Evolutionary conservation across 306 rosid species (phyloP).

Genomic region (Trifolium dubium): DNA sequence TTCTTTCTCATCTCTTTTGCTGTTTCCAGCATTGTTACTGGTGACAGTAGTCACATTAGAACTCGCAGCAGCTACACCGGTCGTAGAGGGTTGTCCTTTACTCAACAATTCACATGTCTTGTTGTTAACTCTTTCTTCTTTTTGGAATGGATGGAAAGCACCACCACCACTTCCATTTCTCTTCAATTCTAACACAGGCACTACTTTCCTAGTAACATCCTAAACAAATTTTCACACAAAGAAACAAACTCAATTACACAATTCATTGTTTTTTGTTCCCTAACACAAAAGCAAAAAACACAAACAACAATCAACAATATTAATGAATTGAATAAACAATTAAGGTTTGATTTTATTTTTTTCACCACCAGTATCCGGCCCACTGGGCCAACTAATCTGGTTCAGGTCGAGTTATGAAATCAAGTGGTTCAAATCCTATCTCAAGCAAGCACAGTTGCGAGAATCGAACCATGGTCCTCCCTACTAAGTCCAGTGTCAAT

Average conservation of each 20-base stretch:
- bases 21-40: slow-evolving; percentile 46
- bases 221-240: slow-evolving; percentile 40
- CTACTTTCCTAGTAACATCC: slow-evolving; percentile 61
- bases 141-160: slow-evolving; percentile 88
- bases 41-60: slow-evolving; percentile 33
- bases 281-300: slow-evolving; percentile 14
- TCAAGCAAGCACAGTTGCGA: too few species aligned
- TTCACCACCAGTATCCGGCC: too few species aligned
- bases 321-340: not conserved
- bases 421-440: too few species aligned
- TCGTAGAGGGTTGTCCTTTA: slow-evolving; percentile 47
- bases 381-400: too few species aligned
- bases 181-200: slow-evolving; percentile 63
- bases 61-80: slow-evolving; percentile 19
- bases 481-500: too few species aligned
- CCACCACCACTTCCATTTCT: slow-evolving; percentile 74
- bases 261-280: not conserved
- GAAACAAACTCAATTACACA: slow-evolving; percentile 8
- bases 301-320: not conserved
- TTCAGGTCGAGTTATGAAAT: too few species aligned
- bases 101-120: slow-evolving; percentile 44
- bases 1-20: slow-evolving; percentile 65
- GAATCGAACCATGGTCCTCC: too few species aligned
- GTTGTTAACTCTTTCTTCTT: slow-evolving; percentile 54
- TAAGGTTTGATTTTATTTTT: too few species aligned